phyloP scores from a whole-genome alignment of 371 early-diverging fungal species.

The Mucor indicus region DNA sequence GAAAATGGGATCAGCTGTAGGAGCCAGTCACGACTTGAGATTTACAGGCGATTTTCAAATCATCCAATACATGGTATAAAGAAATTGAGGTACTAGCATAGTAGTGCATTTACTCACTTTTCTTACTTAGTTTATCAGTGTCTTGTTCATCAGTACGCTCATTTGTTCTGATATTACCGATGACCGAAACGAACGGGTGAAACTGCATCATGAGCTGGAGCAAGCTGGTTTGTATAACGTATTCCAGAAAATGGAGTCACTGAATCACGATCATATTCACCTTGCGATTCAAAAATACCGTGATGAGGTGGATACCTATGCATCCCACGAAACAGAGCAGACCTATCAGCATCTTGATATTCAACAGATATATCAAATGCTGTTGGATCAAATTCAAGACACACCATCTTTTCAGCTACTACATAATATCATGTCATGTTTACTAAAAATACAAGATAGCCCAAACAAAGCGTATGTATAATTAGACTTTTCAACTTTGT shows the following conservation, averaged over 20 bases:
- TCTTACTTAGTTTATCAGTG: conserved; percentile 57
- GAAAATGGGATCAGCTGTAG: conserved; percentile 73
- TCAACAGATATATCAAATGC: conserved; percentile 58
- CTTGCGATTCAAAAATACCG: conserved; percentile 73
- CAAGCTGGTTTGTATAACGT: conserved; percentile 65
- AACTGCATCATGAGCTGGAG: conserved; percentile 71
- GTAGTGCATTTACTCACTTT: background rate
- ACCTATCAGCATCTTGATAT: conserved; percentile 69
- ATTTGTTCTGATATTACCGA: conserved; percentile 73
- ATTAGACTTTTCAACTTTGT: too few relatives aligned
- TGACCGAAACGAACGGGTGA: conserved; percentile 65
- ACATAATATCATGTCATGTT: conserved; percentile 69
- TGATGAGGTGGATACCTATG: conserved; percentile 71
- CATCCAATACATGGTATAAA: conserved; percentile 57
- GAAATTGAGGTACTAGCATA: background rate
- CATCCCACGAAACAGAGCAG: conserved; percentile 66
- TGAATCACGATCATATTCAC: conserved; percentile 67
- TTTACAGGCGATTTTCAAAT: conserved; percentile 65
- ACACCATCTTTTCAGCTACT: conserved; percentile 67
- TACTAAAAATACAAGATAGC: conserved; percentile 67
- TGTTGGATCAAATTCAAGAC: conserved; percentile 59
- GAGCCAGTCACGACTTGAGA: conserved; percentile 66
- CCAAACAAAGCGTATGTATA: conserved; percentile 43
- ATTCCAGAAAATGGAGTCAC: conserved; percentile 63
- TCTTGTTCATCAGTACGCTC: conserved; percentile 80